Evolutionary conservation across 345 rosid genomes (phyloP).

Genomic region (Hevea brasiliensis): DNA sequence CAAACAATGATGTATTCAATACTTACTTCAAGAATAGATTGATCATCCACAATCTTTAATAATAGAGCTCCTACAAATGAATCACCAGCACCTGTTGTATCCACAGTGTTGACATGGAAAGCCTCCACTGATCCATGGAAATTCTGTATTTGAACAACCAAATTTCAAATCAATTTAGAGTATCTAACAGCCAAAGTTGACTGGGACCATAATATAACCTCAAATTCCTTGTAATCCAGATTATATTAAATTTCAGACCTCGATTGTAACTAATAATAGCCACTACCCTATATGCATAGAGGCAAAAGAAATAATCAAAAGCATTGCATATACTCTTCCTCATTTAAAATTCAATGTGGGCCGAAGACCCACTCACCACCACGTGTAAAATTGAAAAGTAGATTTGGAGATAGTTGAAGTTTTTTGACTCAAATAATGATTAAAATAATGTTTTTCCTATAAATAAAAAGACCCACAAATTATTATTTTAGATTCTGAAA

Average conservation of each 20-base stretch:
- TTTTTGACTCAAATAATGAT: neutral
- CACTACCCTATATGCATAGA: neutral
- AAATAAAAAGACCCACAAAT: no score
- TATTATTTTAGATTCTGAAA: neutral
- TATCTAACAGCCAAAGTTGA: neutral
- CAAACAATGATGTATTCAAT: no score
- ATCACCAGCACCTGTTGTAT: conserved; percentile 98
- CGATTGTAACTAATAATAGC: neutral
- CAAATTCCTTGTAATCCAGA: neutral
- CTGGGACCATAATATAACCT: neutral
- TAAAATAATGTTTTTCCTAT: no score
- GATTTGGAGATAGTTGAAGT: neutral
- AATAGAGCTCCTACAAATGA: conserved; percentile 87
- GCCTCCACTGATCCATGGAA: conserved; percentile 80
- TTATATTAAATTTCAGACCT: no score
- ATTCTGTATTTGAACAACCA: conserved; percentile 35
- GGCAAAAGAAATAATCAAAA: neutral
- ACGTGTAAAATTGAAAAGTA: neutral
- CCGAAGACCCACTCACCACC: conserved; percentile 6
- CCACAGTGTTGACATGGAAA: conserved; percentile 72
- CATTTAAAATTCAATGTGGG: neutral
- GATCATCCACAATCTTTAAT: conserved; percentile 75
- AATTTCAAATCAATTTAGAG: neutral
- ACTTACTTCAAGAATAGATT: conserved; percentile 60
- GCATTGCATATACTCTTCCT: neutral